Conservation (phyloP, 257 asterid species). For the Primulina tabacum region DNA sequence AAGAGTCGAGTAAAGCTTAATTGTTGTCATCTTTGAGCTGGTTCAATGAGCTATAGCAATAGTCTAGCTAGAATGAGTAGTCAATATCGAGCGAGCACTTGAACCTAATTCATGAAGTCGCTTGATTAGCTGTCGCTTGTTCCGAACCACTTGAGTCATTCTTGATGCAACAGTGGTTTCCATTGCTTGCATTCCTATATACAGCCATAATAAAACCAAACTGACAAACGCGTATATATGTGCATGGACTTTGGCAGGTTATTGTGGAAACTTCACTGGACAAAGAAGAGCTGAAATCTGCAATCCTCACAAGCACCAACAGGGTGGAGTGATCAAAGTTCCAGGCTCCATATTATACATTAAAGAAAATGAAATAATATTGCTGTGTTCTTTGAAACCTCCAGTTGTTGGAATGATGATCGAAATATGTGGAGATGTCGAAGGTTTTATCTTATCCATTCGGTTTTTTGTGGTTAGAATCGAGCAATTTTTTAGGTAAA, state of each 20-base stretch:
- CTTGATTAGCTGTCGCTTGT: no score
- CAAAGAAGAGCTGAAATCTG: slow-evolving; percentile 78
- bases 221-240: neutral
- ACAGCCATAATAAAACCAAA: neutral
- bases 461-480: no score
- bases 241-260: slow-evolving; percentile 42
- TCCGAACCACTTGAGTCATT: no score
- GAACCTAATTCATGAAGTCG: neutral
- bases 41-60: neutral
- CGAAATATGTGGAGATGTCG: no score
- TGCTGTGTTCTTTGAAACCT: neutral
- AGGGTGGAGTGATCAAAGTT: slow-evolving; percentile 50
- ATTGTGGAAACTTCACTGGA: slow-evolving; percentile 65
- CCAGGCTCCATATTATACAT: slow-evolving; percentile 1
- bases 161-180: neutral
- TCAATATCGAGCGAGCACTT: neutral
- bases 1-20: no score
- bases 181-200: neutral
- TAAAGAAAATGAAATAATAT: neutral
- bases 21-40: neutral
- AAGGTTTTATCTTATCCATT: no score
- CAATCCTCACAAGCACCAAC: slow-evolving; percentile 73
- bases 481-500: no score
- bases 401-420: neutral
- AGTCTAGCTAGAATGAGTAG: neutral